Conservation (phyloP, 352 stramenopile genomes). For the Thalassiosira exigua region DNA sequence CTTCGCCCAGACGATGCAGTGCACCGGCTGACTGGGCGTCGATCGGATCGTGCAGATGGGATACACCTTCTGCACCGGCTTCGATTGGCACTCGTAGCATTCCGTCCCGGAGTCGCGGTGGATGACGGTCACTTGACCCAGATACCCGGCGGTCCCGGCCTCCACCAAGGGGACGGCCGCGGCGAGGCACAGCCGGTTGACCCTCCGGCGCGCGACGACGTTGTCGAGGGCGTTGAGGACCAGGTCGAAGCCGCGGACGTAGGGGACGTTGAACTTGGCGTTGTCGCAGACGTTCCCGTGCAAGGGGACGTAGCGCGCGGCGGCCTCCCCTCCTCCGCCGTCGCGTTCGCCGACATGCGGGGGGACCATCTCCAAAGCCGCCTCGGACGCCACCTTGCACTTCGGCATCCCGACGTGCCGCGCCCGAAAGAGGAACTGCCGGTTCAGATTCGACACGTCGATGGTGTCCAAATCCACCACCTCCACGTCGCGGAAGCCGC, state of each 20-base stretch:
- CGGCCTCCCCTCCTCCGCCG: constrained; percentile 27
- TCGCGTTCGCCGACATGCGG: constrained; percentile 6
- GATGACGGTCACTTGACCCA: constrained; percentile 98
- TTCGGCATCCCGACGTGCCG: constrained; percentile 98
- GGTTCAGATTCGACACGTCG: constrained; percentile 99
- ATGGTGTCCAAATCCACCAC: constrained; percentile 99
- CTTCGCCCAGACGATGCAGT: constrained; percentile 99
- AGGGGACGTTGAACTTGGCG: constrained; percentile 90
- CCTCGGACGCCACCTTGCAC: constrained; percentile 86
- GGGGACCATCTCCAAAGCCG: constrained; percentile 62
- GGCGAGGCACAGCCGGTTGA: constrained; percentile 98
- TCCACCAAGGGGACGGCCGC: constrained; percentile 91
- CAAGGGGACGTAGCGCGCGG: constrained; percentile 90
- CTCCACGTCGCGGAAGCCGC: constrained; percentile 89
- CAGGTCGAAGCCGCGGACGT: constrained; percentile 94
- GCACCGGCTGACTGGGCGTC: constrained; percentile 98
- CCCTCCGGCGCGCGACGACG: constrained; percentile 96
- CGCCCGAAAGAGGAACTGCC: constrained; percentile 98
- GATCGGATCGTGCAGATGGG: constrained; percentile 99
- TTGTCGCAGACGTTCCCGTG: constrained; percentile 98
- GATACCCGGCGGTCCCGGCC: constrained; percentile 97
- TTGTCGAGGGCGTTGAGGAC: constrained; percentile 99
- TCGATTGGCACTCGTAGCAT: constrained; percentile 99
- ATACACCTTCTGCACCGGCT: constrained; percentile 96
- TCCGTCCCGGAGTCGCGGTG: constrained; percentile 93